These are phyloP conservation scores for Metarhizium humberi DNA, from an alignment of 2,329 filamentous ascomycete species.

Conservation along the genomic window DNA sequence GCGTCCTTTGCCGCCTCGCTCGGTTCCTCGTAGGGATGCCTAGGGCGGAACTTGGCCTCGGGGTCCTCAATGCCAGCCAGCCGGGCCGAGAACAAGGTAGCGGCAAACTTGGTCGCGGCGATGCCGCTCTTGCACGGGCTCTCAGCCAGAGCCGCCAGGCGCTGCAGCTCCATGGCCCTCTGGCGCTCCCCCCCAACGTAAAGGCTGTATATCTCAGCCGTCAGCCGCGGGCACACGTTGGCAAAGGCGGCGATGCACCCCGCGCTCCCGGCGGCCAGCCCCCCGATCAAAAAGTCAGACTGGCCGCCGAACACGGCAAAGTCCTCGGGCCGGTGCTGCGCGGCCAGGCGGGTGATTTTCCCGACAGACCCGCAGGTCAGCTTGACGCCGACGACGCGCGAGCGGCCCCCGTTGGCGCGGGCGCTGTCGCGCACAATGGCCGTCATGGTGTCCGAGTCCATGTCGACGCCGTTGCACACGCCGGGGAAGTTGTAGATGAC, in stretches of 20 bases:
- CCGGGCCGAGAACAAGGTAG: constrained; percentile 5
- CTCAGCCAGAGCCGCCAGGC: constrained; percentile 8
- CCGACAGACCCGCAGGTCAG: constrained; percentile 67
- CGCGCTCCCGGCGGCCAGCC: constrained; percentile 45
- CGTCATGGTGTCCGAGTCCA: constrained; percentile 55
- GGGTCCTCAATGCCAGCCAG: constrained; percentile 9
- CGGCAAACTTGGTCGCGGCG: constrained; percentile 7
- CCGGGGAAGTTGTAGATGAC: constrained; percentile 67
- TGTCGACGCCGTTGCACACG: constrained; percentile 56
- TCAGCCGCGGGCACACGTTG: constrained; percentile 50
- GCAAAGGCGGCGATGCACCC: constrained; percentile 55
- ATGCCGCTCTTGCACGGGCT: constrained; percentile 10
- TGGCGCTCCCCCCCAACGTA: constrained; percentile 1
- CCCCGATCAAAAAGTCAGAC: constrained; percentile 60
- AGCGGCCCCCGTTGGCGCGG: constrained; percentile 11
- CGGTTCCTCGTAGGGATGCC: constrained; percentile 9
- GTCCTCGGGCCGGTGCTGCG: constrained; percentile 37
- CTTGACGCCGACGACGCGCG: constrained; percentile 62
- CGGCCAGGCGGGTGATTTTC: constrained; percentile 55
- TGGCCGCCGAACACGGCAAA: constrained; percentile 67
- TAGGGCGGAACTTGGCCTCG: constrained; percentile 6
- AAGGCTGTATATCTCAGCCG: constrained; percentile 17
- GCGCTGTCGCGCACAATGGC: constrained; percentile 15
- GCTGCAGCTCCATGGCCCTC: constrained; percentile 5
- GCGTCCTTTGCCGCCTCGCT: not conserved